Conservation (phyloP, 768 basidiomycete genomes). For the Grammothele lineata region DNA sequence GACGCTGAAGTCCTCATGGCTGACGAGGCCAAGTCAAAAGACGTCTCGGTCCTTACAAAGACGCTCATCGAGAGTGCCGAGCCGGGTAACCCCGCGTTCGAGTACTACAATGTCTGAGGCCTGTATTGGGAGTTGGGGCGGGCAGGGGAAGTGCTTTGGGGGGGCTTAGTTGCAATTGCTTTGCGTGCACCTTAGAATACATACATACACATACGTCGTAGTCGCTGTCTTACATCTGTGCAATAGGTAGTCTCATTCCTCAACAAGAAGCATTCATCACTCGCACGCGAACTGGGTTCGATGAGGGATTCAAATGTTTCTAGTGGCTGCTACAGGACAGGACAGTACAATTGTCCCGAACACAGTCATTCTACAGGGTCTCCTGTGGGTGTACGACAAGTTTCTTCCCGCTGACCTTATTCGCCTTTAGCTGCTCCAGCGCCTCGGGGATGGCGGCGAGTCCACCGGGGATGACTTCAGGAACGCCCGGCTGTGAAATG, state of each 20-base stretch:
- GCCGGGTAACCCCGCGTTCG: constrained; percentile 82
- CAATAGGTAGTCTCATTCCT: constrained; percentile 2
- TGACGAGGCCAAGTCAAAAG: constrained; percentile 58
- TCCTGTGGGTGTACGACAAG: constrained; percentile 25
- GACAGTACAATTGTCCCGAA: too few species aligned
- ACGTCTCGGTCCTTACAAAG: constrained; percentile 55
- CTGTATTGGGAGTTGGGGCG: background rate
- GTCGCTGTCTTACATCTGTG: constrained; percentile 11
- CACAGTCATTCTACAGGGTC: background rate
- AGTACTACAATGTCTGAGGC: constrained; percentile 70
- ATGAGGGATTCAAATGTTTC: too few species aligned
- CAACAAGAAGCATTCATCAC: background rate
- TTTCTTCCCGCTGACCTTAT: constrained; percentile 25
- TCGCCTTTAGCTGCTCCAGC: constrained; percentile 16
- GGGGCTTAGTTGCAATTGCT: background rate
- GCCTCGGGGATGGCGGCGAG: constrained; percentile 23
- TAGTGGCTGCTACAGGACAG: too few species aligned
- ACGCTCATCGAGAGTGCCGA: constrained; percentile 80
- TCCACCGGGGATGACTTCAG: constrained; percentile 23
- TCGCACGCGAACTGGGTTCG: too few species aligned
- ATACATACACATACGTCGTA: background rate
- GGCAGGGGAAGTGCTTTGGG: too few species aligned
- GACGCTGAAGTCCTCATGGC: constrained; percentile 70
- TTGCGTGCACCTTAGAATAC: constrained; percentile 7
- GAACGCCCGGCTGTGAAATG: background rate